Evolutionary conservation across 495 filamentous ascomycete genomes (phyloP).

Genomic region (Trypethelium eluteriae): DNA sequence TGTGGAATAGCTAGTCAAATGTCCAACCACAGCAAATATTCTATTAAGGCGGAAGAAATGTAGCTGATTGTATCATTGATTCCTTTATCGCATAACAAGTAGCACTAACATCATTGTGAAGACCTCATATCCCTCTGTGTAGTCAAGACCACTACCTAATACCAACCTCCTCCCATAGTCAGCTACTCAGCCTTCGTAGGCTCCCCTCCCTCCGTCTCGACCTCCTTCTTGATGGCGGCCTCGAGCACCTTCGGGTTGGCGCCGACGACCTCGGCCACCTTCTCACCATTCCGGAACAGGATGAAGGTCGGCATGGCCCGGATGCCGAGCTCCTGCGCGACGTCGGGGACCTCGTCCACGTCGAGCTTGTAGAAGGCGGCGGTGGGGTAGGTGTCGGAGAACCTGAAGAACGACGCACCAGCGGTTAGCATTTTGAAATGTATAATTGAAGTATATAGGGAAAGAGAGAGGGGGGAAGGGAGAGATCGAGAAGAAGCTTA

Average conservation of each 20-base stretch:
- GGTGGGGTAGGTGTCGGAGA: constrained; percentile 46
- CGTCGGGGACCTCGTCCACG: constrained; percentile 71
- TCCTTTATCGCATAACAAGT: too few species aligned
- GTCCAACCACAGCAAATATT: too few species aligned
- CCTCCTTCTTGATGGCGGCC: constrained; percentile 41
- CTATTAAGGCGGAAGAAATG: too few species aligned
- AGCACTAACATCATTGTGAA: too few species aligned
- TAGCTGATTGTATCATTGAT: too few species aligned
- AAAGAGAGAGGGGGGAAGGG: constrained; percentile 13
- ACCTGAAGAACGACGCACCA: constrained; percentile 34
- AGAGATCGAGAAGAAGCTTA: constrained; percentile 32
- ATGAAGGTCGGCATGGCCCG: constrained; percentile 94
- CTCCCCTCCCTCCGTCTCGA: constrained; percentile 8
- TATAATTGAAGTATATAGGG: constrained; percentile 20
- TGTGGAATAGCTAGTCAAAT: too few species aligned
- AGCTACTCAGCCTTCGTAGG: not conserved
- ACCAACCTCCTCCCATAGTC: not conserved
- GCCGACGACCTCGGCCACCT: constrained; percentile 64
- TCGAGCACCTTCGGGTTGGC: constrained; percentile 64
- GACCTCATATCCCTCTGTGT: too few species aligned
- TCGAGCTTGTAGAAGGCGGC: constrained; percentile 85
- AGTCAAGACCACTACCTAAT: not conserved
- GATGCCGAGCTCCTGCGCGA: constrained; percentile 72
- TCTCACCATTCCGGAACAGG: constrained; percentile 71
- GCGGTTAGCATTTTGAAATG: too few species aligned